Conservation (phyloP, 345 rosid genomes). For the Clausena lansium region DNA sequence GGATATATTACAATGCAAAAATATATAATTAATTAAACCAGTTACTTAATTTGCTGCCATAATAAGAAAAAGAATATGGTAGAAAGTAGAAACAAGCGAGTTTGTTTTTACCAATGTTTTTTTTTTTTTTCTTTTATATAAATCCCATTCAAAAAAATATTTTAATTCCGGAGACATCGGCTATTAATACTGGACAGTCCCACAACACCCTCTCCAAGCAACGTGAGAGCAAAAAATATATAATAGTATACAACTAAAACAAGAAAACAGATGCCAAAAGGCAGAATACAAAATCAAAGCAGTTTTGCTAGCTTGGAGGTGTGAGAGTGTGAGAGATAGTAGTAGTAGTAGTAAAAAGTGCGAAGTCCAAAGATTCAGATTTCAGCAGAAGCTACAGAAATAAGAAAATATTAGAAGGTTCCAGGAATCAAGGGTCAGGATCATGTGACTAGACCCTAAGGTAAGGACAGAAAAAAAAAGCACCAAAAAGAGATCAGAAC, state of each 20-base stretch:
- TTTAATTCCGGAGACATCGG: slow-evolving; percentile 57
- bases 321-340: neutral
- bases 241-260: neutral
- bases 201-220: slow-evolving; percentile 52
- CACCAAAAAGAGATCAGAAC: neutral
- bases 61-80: neutral
- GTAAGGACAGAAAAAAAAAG: slow-evolving; percentile 20
- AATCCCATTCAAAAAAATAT: slow-evolving; percentile 8
- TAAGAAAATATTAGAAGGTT: slow-evolving; percentile 70
- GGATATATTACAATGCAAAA: neutral
- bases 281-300: slow-evolving; percentile 25
- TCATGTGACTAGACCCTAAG: slow-evolving; percentile 59
- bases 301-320: neutral
- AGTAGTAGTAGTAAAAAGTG: slow-evolving; percentile 22
- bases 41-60: slow-evolving; percentile 9
- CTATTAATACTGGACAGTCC: slow-evolving; percentile 66
- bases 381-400: slow-evolving; percentile 17
- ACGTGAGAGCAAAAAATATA: slow-evolving; percentile 13
- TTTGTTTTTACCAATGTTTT: slow-evolving; percentile 11
- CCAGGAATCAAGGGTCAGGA: slow-evolving; percentile 92
- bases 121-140: neutral
- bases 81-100: neutral
- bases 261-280: slow-evolving; percentile 22
- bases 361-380: slow-evolving; percentile 33
- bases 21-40: neutral